Evolutionary conservation across 306 rosid species (phyloP), one percentile per base, ranked within the genome.

Genomic region (Cucurbita argyrosperma): DNA sequence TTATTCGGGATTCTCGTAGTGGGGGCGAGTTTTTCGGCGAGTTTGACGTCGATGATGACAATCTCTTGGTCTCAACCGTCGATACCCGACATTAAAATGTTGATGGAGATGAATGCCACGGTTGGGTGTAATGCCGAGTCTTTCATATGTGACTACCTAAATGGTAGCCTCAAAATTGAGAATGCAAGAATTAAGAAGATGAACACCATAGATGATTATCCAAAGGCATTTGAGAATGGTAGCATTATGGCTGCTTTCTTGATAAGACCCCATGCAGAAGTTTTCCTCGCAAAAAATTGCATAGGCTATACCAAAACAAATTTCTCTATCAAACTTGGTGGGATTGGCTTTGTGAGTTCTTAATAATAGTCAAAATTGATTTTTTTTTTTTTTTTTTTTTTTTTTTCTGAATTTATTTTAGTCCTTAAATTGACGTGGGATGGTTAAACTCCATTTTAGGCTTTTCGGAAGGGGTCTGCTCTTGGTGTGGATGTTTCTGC

Each of bases 171-270:
- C 8, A 8, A 75, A 0, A 79, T 88, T 63, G 81, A 77, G 77
- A 52, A 9, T 10, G 51, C 76, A 76, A 85, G 82, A 59, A 73
- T 88, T 42, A 76, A 40, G 67, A 78, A 13, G 73, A 61, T 88
- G 15, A 19, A 76, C 50, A 74, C 83, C 50, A 47, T 82, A 13
- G 38, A 58, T 75, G 90, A 85, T 18, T 90, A 88, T 70, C 85
- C 86, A 18, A 38, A 52, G 4, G 90, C 94, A 30, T 86, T 88
- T 73, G 45, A 77, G 69, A 85, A 54, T 26, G 82, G 79, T 19
- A 71, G 74, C 1, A 88, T 88, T 39, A 54, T 62, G 71, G 94
- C 94, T 1, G 91, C 91, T 76, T 90, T 88, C 90, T 82, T 88
- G 51, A 80, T 81, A 46, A 74, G 39, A 0, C 91, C 94, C 38